Evolutionary conservation across 1,284 basidiomycete genomes (phyloP).

Genomic region (Ustilago shanxiensis): DNA sequence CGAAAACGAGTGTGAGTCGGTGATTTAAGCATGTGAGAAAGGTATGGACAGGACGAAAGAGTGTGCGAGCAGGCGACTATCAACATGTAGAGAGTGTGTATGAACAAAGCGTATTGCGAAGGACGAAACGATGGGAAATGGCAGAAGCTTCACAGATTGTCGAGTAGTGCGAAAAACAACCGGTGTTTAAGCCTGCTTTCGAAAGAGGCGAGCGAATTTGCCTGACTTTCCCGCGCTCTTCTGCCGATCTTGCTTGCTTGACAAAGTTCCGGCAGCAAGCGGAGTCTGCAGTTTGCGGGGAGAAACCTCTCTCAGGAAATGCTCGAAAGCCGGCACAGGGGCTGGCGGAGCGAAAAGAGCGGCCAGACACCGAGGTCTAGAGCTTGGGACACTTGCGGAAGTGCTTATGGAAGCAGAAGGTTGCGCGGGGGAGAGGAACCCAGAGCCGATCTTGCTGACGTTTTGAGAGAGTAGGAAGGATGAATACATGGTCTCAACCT

Average conservation of each 20-base stretch:
- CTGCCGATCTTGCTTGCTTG: slow-evolving; percentile 2
- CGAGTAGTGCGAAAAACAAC: background rate
- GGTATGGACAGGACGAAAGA: background rate
- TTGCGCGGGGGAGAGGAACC: slow-evolving; percentile 26
- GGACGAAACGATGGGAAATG: background rate
- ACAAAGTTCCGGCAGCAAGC: background rate
- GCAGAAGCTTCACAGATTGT: background rate
- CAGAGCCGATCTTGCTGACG: slow-evolving; percentile 23
- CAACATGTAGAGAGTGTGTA: background rate
- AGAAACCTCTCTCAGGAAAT: slow-evolving; percentile 4
- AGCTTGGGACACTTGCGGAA: background rate
- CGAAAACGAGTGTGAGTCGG: background rate
- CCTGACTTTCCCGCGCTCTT: slow-evolving; percentile 11
- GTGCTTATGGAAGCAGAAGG: slow-evolving; percentile 4
- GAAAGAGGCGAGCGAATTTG: slow-evolving; percentile 25
- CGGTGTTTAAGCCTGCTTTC: slow-evolving; percentile 18
- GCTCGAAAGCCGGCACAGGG: slow-evolving; percentile 1
- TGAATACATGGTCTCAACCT: slow-evolving; percentile 42
- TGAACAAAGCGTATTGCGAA: background rate
- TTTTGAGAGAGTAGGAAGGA: slow-evolving; percentile 42
- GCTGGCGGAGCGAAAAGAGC: slow-evolving; percentile 21
- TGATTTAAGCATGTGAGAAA: background rate
- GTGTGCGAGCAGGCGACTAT: background rate
- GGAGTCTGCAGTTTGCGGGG: slow-evolving; percentile 1
- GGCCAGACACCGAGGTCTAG: slow-evolving; percentile 28